phyloP scores from a whole-genome alignment of 352 stramenopile genomes.

The Pythium myriotylum region DNA sequence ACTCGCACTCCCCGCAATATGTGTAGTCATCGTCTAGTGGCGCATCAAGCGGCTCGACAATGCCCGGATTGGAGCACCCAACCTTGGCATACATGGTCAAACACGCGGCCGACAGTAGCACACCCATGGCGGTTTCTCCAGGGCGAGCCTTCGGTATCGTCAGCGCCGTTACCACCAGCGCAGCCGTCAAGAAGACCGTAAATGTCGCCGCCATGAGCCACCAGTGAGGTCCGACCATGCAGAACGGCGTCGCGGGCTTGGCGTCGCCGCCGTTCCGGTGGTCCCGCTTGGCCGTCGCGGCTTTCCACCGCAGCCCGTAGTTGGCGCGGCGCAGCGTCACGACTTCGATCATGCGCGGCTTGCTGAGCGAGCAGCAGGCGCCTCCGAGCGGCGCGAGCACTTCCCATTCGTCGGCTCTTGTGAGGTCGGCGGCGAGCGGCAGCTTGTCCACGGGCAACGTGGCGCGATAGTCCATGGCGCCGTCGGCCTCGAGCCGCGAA shows the following conservation, averaged over 20 bases:
- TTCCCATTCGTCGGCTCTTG: constrained; percentile 6
- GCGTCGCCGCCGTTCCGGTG: not conserved
- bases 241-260: constrained; percentile 33
- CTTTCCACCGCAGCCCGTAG: constrained; percentile 50
- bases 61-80: constrained; percentile 71
- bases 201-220: constrained; percentile 72
- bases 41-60: constrained; percentile 45
- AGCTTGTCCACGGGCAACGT: not conserved
- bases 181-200: constrained; percentile 47
- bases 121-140: constrained; percentile 46
- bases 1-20: constrained; percentile 81
- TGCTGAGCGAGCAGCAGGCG: not conserved
- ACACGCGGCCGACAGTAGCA: constrained; percentile 61
- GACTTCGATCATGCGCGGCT: constrained; percentile 38
- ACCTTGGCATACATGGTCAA: constrained; percentile 75
- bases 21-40: constrained; percentile 63
- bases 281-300: constrained; percentile 4
- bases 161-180: constrained; percentile 48
- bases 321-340: constrained; percentile 62
- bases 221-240: constrained; percentile 79
- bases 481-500: constrained; percentile 11
- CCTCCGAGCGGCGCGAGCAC: constrained; percentile 8
- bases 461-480: not conserved
- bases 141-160: constrained; percentile 46
- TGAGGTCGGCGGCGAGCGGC: no score